These are phyloP conservation scores for Amanita rimosa DNA, from an alignment of 768 basidiomycete genomes.

Conservation along the genomic window DNA sequence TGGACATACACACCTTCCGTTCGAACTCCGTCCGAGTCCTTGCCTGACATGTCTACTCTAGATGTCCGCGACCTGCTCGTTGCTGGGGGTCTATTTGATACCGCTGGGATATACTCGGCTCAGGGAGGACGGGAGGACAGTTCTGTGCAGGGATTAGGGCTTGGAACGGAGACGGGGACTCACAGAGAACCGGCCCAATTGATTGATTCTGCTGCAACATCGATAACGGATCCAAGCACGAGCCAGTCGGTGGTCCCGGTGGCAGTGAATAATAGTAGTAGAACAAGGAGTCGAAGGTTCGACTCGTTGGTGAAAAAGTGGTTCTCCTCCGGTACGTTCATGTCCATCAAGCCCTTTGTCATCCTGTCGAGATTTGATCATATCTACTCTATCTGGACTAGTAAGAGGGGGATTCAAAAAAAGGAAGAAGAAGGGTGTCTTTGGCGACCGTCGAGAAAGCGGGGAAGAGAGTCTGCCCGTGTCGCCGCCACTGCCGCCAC, in stretches of 20 bases:
- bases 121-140: no score
- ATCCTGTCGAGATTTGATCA: neutral
- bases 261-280: no score
- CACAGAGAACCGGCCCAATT: neutral
- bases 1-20: constrained; percentile 2
- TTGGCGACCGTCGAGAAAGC: neutral
- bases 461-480: neutral
- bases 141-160: neutral
- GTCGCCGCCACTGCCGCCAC: neutral
- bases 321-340: neutral
- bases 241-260: neutral
- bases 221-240: neutral
- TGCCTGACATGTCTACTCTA: neutral
- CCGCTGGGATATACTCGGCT: neutral
- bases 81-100: neutral
- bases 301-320: neutral
- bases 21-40: neutral
- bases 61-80: neutral
- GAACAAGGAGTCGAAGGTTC: neutral
- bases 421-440: neutral
- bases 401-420: neutral
- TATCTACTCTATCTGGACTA: neutral
- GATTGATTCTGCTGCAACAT: neutral
- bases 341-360: no score
- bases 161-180: neutral